Percentiles rank a stretch among this genome's conserved stretches.
These are phyloP conservation scores for Phytophthora brassicae DNA, from an alignment of 352 stramenopile genomes.

Conservation along the genomic window DNA sequence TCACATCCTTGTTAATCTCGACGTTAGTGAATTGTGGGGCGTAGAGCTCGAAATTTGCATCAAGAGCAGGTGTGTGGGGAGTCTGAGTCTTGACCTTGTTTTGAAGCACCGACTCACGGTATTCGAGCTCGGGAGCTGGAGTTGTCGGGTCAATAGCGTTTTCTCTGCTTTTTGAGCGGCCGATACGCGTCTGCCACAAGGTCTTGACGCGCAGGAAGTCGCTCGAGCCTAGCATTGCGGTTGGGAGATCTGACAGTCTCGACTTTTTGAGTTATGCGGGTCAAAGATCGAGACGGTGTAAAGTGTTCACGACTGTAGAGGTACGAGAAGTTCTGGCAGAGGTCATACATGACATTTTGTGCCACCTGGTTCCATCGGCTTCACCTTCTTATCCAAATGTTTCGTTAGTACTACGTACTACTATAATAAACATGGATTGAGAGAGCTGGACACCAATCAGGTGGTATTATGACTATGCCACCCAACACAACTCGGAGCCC, in stretches of 20 bases:
- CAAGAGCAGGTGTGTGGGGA: slow-evolving; percentile 37
- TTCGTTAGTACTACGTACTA: no score
- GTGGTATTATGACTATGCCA: slow-evolving; percentile 5
- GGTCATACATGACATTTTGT: slow-evolving; percentile 26
- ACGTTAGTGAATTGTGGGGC: slow-evolving; percentile 7
- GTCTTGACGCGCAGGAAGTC: slow-evolving; percentile 48
- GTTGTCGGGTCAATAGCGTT: no score
- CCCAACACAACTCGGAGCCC: background rate
- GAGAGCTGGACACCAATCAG: slow-evolving; percentile 3
- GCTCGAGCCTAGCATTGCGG: slow-evolving; percentile 14
- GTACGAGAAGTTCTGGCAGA: slow-evolving; percentile 30
- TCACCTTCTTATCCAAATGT: background rate
- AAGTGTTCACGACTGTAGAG: slow-evolving; percentile 21
- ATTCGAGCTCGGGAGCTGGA: slow-evolving; percentile 2
- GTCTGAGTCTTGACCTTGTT: slow-evolving; percentile 10
- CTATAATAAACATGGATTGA: no score
- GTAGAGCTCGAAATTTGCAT: slow-evolving; percentile 27
- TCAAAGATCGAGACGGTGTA: background rate
- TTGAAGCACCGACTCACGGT: slow-evolving; percentile 11
- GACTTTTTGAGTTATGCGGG: slow-evolving; percentile 13
- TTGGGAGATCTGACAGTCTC: background rate
- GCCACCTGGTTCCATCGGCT: slow-evolving; percentile 28
- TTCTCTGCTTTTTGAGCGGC: slow-evolving; percentile 35
- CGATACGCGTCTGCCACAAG: slow-evolving; percentile 66
- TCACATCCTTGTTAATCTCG: background rate